Conservation (phyloP, 257 asterid species). For the Jacaranda copaia region DNA sequence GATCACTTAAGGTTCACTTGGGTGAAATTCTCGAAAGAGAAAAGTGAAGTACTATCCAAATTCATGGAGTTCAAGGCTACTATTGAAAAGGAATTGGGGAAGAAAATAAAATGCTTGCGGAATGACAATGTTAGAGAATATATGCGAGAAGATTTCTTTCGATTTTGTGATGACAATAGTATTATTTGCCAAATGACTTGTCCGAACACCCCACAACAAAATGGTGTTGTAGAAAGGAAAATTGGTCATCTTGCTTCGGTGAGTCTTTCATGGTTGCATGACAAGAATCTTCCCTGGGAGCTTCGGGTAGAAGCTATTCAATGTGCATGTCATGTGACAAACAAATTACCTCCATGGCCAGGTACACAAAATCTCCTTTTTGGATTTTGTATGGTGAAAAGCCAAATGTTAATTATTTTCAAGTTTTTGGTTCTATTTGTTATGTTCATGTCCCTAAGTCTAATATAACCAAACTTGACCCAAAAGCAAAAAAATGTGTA, state of each 20-base stretch:
- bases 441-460: slow-evolving; percentile 29
- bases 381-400: not conserved
- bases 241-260: slow-evolving; percentile 33
- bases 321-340: slow-evolving; percentile 11
- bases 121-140: not conserved
- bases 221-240: slow-evolving; percentile 30
- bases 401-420: slow-evolving; percentile 27
- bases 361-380: slow-evolving; percentile 20
- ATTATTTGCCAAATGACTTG: slow-evolving; percentile 38
- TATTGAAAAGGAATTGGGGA: slow-evolving; percentile 24
- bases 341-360: slow-evolving; percentile 33
- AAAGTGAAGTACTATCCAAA: not conserved
- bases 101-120: slow-evolving; percentile 16
- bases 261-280: slow-evolving; percentile 29
- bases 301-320: slow-evolving; percentile 24
- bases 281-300: slow-evolving; percentile 27
- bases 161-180: slow-evolving; percentile 14
- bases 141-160: not conserved
- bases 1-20: not conserved
- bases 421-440: slow-evolving; percentile 27
- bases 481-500: slow-evolving; percentile 31
- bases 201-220: slow-evolving; percentile 36
- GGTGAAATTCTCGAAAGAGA: too few species aligned
- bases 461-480: slow-evolving; percentile 37
- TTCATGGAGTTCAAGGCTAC: slow-evolving; percentile 28